phyloP scores from a whole-genome alignment of 306 rosid genomes.

The Lotus japonicus region DNA sequence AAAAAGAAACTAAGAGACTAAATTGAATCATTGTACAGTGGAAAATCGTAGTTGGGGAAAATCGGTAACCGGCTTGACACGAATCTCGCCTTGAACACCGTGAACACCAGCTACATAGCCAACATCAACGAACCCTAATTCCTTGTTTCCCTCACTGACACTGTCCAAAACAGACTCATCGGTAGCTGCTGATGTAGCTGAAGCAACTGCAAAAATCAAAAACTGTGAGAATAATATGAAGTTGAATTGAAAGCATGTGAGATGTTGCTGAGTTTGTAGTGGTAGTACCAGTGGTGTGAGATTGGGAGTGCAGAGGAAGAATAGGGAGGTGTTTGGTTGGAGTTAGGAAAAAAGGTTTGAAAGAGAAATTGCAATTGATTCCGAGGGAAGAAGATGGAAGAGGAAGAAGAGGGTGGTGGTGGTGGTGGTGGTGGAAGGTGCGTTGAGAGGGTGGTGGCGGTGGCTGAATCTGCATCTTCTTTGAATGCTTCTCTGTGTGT shows the following conservation, averaged over 20 bases:
- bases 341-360: constrained; percentile 20
- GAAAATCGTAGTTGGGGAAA: constrained; percentile 81
- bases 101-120: constrained; percentile 73
- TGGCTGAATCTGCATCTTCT: constrained; percentile 20
- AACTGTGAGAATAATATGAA: background rate
- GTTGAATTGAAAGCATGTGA: background rate
- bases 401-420: background rate
- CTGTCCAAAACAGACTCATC: constrained; percentile 38
- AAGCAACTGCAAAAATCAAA: background rate
- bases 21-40: constrained; percentile 29
- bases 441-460: constrained; percentile 29
- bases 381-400: constrained; percentile 8
- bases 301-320: constrained; percentile 21
- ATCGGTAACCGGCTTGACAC: constrained; percentile 68
- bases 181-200: constrained; percentile 41
- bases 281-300: constrained; percentile 33
- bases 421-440: constrained; percentile 2
- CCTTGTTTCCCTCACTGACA: background rate
- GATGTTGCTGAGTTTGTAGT: background rate
- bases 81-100: constrained; percentile 73
- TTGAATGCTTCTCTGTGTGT: background rate
- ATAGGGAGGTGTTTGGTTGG: constrained; percentile 24
- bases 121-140: constrained; percentile 47
- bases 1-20: background rate
- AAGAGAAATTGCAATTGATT: constrained; percentile 20